phyloP scores from a whole-genome alignment of 1,139 yeast genomes.

The Saccharomyces hybrid region DNA sequence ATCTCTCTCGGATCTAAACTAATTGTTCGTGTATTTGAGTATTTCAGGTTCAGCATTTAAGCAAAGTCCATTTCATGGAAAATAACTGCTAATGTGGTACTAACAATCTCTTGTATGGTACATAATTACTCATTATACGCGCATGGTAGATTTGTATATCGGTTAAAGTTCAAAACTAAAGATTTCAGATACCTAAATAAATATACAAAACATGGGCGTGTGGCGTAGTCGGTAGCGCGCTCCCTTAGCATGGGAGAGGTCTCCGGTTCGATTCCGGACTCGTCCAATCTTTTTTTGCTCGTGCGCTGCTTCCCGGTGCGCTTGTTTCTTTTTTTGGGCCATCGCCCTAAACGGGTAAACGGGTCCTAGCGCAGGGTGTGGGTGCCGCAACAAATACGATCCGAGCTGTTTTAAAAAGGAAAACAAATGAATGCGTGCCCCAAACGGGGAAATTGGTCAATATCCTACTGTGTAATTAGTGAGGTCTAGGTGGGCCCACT shows the following conservation, averaged over 20 bases:
- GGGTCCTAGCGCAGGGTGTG: not conserved
- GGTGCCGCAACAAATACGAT: not conserved
- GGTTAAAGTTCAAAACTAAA: no score
- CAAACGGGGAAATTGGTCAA: not conserved
- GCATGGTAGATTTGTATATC: no score
- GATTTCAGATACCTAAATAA: no score
- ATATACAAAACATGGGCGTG: conserved; percentile 49
- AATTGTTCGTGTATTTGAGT: not conserved
- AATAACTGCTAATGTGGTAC: no score
- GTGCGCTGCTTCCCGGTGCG: not conserved
- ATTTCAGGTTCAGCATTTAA: not conserved
- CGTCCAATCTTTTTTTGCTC: conserved; percentile 44
- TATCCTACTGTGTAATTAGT: not conserved
- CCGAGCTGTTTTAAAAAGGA: not conserved
- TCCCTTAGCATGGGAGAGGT: conserved; percentile 87
- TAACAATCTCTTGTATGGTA: no score
- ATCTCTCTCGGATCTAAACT: not conserved
- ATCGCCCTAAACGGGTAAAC: not conserved
- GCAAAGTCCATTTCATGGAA: not conserved
- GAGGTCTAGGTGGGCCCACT: not conserved
- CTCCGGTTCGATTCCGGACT: conserved; percentile 88
- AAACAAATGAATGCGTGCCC: not conserved
- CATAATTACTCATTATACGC: no score
- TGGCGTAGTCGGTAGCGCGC: conserved; percentile 93
- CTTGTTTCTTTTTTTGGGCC: not conserved